Evolutionary conservation across 495 filamentous ascomycete species (phyloP).

Genomic region (Wilcoxina mikolae): DNA sequence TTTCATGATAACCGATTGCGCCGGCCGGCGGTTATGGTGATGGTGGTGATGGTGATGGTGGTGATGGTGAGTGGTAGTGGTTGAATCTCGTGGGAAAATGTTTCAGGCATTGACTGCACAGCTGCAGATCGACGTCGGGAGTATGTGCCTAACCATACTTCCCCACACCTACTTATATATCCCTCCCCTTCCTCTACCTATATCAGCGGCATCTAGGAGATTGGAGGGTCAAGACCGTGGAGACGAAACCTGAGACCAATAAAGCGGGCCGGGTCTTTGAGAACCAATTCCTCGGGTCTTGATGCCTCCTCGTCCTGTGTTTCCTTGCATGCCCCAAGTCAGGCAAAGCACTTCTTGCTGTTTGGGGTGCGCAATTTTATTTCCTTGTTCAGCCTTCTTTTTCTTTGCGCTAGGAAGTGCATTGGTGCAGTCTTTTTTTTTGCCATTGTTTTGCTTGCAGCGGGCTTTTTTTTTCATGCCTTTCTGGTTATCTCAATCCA

Average conservation of each 20-base stretch:
- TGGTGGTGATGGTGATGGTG: conserved; percentile 1
- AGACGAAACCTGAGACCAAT: not conserved
- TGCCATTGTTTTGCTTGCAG: not conserved
- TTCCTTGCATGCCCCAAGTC: not conserved
- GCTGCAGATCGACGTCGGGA: conserved; percentile 6
- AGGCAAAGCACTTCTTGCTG: no score
- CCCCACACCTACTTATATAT: conserved; percentile 6
- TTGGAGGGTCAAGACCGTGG: not conserved
- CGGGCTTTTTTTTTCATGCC: not conserved
- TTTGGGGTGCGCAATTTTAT: not conserved
- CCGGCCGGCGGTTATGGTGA: not conserved
- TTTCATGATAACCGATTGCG: conserved; percentile 9
- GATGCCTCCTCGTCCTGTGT: not conserved
- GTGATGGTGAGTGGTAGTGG: not conserved
- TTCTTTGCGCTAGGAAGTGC: conserved; percentile 11
- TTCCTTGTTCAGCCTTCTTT: conserved; percentile 9
- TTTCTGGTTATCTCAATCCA: not conserved
- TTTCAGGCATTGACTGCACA: conserved; percentile 4
- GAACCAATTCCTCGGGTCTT: not conserved
- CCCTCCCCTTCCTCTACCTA: not conserved
- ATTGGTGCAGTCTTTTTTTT: conserved; percentile 4
- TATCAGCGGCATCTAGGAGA: not conserved
- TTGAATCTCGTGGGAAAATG: not conserved
- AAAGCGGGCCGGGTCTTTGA: not conserved
- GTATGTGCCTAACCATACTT: conserved; percentile 10